Base-by-base conservation (phyloP, 2,329 filamentous ascomycete genomes). In the Claviceps sp. region DNA sequence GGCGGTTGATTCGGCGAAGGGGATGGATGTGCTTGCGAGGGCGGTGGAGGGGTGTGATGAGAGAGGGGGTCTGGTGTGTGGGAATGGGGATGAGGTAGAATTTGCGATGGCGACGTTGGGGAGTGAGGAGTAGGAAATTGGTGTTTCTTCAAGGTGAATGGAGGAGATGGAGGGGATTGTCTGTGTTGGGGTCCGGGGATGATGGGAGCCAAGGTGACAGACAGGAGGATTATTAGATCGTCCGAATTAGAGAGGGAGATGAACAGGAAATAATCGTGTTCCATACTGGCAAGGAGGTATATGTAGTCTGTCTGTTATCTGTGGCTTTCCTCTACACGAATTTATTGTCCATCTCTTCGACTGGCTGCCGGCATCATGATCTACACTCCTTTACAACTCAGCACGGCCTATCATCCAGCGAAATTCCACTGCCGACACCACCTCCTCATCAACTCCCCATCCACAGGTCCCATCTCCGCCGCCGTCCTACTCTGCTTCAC, bases 1-100 rank as follows among this genome's bases (percentile, higher is more conserved):
- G 49, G 80, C 80, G 0, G 60, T 82, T 0, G 77, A 82, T 55
- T 70, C 77, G 0, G 61, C 53, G 0, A 62, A 68, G 16, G 74
- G 74, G 0, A 54, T 45, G 2, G 60, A 66, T 13, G 66, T 80
- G 5, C 58, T 80, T 37, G 68, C 66, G 1, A 63, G 52, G 46
- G 52, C 57, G 2, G 56, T 77, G 8, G 59, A 52, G 37, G 63
- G 68, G 3, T 72, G 73, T 26, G 73, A 77, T 48, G 76, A 80
- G 57, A 69, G 69, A 24, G 76, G 66, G 0, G 76, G 74, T 0
- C 48, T 80, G 50, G 61, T 78, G 0, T 79, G 74, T 53, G 77
- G 77, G 1, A 77, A 70, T 2, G 59, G 56, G 1, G 68, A 68
- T n/a, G 76, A 77, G 50, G 75, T 79, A 0, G 69, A 70, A 4